Evolutionary conservation across 2,329 filamentous ascomycete genomes (phyloP).

Genomic region (Fonsecaea monophora): DNA sequence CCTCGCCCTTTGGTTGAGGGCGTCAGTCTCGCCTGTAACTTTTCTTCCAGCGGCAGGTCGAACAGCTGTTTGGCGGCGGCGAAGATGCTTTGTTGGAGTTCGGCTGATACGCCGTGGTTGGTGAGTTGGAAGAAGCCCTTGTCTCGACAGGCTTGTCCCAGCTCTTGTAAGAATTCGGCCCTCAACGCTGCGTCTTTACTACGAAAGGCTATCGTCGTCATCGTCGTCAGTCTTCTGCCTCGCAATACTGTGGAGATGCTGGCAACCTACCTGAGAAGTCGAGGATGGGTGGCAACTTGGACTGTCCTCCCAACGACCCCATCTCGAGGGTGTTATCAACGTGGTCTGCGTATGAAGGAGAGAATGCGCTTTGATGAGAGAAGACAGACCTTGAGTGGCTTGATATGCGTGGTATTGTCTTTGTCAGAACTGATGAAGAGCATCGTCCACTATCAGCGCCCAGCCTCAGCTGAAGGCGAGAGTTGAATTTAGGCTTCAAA

Average conservation of each 20-base stretch:
- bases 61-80: slow-evolving; percentile 55
- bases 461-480: no score
- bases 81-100: slow-evolving; percentile 52
- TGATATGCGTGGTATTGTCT: not conserved
- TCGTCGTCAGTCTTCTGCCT: not conserved
- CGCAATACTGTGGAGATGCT: not conserved
- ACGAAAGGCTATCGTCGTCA: slow-evolving; percentile 1
- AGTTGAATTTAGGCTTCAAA: no score
- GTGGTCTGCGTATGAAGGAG: not conserved
- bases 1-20: slow-evolving; percentile 44
- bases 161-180: slow-evolving; percentile 45
- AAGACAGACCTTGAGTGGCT: not conserved
- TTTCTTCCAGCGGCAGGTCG: slow-evolving; percentile 46
- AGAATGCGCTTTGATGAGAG: not conserved
- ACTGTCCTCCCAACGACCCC: not conserved
- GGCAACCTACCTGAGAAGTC: slow-evolving; percentile 22
- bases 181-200: slow-evolving; percentile 2
- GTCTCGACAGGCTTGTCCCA: slow-evolving; percentile 53
- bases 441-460: no score
- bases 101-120: slow-evolving; percentile 53
- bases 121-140: slow-evolving; percentile 55
- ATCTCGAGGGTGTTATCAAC: not conserved
- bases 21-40: slow-evolving; percentile 35
- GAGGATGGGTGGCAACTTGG: slow-evolving; percentile 18
- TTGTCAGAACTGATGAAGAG: not conserved